phyloP scores from a whole-genome alignment of 78 protist species.

The Dictyostelium discoideum region dicty_2.7 NC_007089.4:166001-166500 shows the following conservation, averaged over 20 bases:
- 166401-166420: conserved; percentile 87
- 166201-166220: neutral
- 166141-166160: neutral
- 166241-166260: conserved; percentile 76
- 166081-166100: neutral
- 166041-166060: conserved; percentile 68
- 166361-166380: conserved; percentile 55
- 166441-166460: conserved; percentile 31
- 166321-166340: conserved; percentile 58
- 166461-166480: conserved; percentile 84
- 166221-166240: conserved; percentile 26
- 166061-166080: neutral
- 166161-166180: neutral
- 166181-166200: neutral
- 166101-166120: neutral
- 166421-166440: conserved; percentile 78
- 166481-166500: conserved; percentile 84
- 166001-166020: neutral
- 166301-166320: conserved; percentile 42
- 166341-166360: conserved; percentile 52
- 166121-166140: neutral
- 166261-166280: conserved; percentile 69
- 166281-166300: conserved; percentile 71
- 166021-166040: conserved; percentile 66
- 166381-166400: conserved; percentile 80